phyloP scores from a whole-genome alignment of 1,284 basidiomycete genomes.

The Trichosporon coremiiforme region DNA sequence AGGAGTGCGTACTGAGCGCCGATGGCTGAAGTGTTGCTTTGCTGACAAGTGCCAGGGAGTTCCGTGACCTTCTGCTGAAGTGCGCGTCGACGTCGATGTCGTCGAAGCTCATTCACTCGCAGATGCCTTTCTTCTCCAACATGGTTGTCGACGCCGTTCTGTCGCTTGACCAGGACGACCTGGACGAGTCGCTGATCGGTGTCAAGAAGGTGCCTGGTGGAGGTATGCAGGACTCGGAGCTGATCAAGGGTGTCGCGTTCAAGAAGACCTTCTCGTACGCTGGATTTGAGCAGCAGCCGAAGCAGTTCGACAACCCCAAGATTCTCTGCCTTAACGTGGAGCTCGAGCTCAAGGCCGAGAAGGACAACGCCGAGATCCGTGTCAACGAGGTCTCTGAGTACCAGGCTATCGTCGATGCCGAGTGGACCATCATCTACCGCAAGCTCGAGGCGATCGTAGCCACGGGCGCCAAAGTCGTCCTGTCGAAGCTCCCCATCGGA shows the following conservation, averaged over 20 bases:
- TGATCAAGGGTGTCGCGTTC: conserved; percentile 91
- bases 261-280: conserved; percentile 99
- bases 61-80: conserved; percentile 91
- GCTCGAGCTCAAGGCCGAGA: conserved; percentile 98
- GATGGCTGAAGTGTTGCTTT: too few species aligned
- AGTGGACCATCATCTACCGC: conserved; percentile 99
- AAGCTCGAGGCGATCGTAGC: conserved; percentile 96
- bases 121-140: conserved; percentile 97
- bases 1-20: conserved; percentile 70
- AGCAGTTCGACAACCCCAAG: conserved; percentile 84
- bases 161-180: conserved; percentile 86
- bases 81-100: conserved; percentile 99
- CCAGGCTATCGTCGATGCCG: conserved; percentile 98
- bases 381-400: conserved; percentile 97
- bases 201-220: conserved; percentile 99
- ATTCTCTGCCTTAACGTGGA: conserved; percentile 97
- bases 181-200: conserved; percentile 95
- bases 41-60: conserved; percentile 63
- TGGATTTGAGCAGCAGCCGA: conserved; percentile 98
- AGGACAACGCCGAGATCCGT: conserved; percentile 98
- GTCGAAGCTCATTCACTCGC: conserved; percentile 97
- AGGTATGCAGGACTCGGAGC: conserved; percentile 92
- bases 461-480: conserved; percentile 95
- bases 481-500: conserved; percentile 97
- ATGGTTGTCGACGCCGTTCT: conserved; percentile 99